phyloP scores from a whole-genome alignment of 192 early-diverging fungal species.

The Backusella macrospora region DNA sequence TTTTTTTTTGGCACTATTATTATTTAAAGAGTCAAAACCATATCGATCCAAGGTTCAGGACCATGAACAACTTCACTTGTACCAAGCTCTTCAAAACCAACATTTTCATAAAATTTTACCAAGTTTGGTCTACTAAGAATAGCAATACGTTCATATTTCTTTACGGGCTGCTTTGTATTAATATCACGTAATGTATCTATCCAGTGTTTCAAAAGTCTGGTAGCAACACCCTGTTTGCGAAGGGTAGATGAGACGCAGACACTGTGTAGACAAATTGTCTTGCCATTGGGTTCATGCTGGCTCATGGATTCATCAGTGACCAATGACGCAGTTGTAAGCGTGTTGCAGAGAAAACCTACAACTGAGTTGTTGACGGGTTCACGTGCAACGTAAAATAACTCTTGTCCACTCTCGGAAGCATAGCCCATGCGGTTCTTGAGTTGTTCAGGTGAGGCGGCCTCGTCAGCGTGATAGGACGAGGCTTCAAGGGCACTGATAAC shows the following conservation, averaged over 20 bases:
- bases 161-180: not conserved
- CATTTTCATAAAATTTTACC: constrained; percentile 60
- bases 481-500: constrained; percentile 17
- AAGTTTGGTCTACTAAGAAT: constrained; percentile 61
- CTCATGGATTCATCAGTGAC: constrained; percentile 71
- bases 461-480: constrained; percentile 44
- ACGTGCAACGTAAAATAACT: constrained; percentile 44
- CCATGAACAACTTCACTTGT: constrained; percentile 65
- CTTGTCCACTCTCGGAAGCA: constrained; percentile 31
- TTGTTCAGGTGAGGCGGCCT: constrained; percentile 49
- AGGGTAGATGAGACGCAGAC: constrained; percentile 57
- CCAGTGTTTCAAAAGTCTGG: constrained; percentile 51
- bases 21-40: constrained; percentile 33
- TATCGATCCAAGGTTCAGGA: constrained; percentile 52
- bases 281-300: constrained; percentile 59
- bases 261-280: constrained; percentile 69
- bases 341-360: constrained; percentile 65
- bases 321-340: constrained; percentile 42
- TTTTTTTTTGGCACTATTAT: not conserved
- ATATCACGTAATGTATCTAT: constrained; percentile 40
- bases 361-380: constrained; percentile 30
- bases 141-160: constrained; percentile 48
- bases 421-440: constrained; percentile 41
- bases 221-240: constrained; percentile 63
- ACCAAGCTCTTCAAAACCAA: constrained; percentile 62